Evolutionary conservation across 2,329 filamentous ascomycete genomes (phyloP), one percentile per base, ranked within the genome.

Genomic region (Podosphaera aphanis): DNA sequence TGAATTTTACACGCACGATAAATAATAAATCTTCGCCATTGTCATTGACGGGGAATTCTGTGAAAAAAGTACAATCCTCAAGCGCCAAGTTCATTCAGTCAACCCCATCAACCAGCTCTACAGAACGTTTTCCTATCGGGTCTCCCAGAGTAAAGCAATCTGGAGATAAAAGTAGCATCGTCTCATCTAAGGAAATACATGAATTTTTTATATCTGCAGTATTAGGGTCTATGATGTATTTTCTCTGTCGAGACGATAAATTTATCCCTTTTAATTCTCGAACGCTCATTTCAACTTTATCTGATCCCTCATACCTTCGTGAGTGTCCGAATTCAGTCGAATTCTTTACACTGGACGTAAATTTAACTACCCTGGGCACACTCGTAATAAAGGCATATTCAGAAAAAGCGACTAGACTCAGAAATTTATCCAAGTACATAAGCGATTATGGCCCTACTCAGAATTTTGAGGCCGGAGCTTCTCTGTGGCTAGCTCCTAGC

Each of bases 121-220:
- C 52, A 55, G 18, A 56, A 58, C 25, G 25, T 16, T 43, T 49
- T 18, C 43, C 50, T 16, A 48, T 50, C n/a, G 45, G 49, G 4
- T 55, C 56, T 43, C 52, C 55, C 27, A 49, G 51, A n/a, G 31
- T 45, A 5, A 58, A 52, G 47, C 43, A 49, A 5, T 49, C 46
- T 41, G 47, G 37, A 11, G 46, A 47, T n/a, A 27, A 43, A 36
- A 51, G 54, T n/a, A 38, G 37, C 4, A 46, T 43, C 18, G 37
- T 51, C 23, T 51, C 52, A 25, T 27, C 49, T 33, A 58, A 52
- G 45, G 52, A 56, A 25, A 52, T 60, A 5, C 56, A 61, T 44
- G 57, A 60, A 43, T 49, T 51, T 15, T 59, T 61, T 35, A 55
- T 61, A 41, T 59, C 59, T 40, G 54, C 59, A 11, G 55, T 60